Base-by-base conservation (phyloP, 83 land plant genomes). In the Picea mariana region DNA sequence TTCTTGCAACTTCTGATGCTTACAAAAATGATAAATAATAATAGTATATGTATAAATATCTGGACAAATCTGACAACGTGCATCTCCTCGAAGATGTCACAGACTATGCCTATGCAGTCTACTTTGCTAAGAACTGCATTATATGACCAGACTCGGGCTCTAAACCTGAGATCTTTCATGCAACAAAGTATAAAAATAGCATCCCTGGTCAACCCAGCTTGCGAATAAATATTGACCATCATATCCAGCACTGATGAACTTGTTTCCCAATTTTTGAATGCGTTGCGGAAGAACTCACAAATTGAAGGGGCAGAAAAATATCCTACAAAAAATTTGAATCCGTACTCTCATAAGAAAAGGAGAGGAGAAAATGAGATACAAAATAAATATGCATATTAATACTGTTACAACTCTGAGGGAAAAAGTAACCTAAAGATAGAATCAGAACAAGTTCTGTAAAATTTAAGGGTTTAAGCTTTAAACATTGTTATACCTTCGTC, bases 151-250 rank as follows among this genome's bases (percentile, higher is more conserved):
- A 88, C 42, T 42, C 88, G 89, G 55, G 89, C 87, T 73, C 67
- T 72, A 26, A 87, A 82, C 9, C 89, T 86, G 21, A 88, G 81
- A 61, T 81, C 84, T 23, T 87, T 83, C 95, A 94, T 96, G 68
- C 85, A 88, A 58, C 83, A 80, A 62, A 96, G 85, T 9, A 94
- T 86, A 69, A 62, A 87, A 61, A 91, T 81, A 6, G 95, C 89
- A 89, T 89, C 89, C 60, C 84, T 31, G 61, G 80, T 68, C 87
- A 87, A 85, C 0, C 78, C 81, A 16, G 77, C 75, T 80, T 80
- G 67, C 3, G 88, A 82, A 78, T 91, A 91, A 13, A 72, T 84
- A 81, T 75, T 81, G 16, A 88, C 89, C 83, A 91, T 49, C 86
- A 83, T 69, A 62, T 84, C 90, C 84, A 87, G 86, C 20, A 91